Conservation (phyloP, 1,284 basidiomycete species). For the Macrocystidia cucumis region DNA sequence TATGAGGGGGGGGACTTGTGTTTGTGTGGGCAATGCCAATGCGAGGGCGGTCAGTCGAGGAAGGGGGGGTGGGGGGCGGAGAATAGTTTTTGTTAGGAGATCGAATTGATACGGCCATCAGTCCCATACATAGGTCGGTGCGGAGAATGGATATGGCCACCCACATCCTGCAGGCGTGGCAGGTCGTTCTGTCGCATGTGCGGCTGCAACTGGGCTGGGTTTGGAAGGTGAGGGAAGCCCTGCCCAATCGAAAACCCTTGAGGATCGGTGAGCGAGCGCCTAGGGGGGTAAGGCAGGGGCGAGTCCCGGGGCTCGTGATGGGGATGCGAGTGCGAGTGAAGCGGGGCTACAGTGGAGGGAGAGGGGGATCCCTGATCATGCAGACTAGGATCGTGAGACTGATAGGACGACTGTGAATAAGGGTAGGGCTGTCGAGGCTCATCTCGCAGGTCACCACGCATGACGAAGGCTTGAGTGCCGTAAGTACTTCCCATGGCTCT, state of each 20-base stretch:
- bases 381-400: slow-evolving; percentile 23
- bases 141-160: slow-evolving; percentile 19
- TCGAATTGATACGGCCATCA: slow-evolving; percentile 30
- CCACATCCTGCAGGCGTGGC: slow-evolving; percentile 25
- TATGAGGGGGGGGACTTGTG: slow-evolving; percentile 5
- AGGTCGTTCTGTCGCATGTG: slow-evolving; percentile 34
- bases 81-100: slow-evolving; percentile 26
- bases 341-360: slow-evolving; percentile 17
- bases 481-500: slow-evolving; percentile 25
- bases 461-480: slow-evolving; percentile 22
- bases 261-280: slow-evolving; percentile 43
- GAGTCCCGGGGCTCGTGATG: slow-evolving; percentile 17
- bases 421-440: slow-evolving; percentile 19
- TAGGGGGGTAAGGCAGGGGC: slow-evolving; percentile 24
- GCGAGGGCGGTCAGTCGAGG: slow-evolving; percentile 10
- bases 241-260: slow-evolving; percentile 36
- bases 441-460: slow-evolving; percentile 27
- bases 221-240: slow-evolving; percentile 31
- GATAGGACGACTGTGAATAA: slow-evolving; percentile 35
- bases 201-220: slow-evolving; percentile 25
- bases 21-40: slow-evolving; percentile 9
- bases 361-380: slow-evolving; percentile 25
- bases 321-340: slow-evolving; percentile 22
- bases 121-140: slow-evolving; percentile 24
- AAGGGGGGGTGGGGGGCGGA: too few relatives aligned